Percentiles rank a stretch among this genome's conserved stretches.
Evolutionary conservation across 768 basidiomycete species (phyloP).

Genomic region (Serendipita sp.): DNA sequence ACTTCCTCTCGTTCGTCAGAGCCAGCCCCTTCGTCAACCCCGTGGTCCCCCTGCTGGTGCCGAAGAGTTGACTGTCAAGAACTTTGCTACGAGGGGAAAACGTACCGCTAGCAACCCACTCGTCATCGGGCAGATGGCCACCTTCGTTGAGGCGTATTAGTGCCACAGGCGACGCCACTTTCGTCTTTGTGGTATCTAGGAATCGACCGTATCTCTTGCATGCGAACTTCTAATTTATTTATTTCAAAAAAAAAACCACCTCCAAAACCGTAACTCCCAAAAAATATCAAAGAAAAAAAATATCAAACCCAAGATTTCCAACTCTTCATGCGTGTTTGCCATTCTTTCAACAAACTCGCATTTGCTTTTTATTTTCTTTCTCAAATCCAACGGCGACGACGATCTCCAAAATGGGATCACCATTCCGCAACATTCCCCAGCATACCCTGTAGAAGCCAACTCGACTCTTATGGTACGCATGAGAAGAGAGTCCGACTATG

Average conservation of each 20-base stretch:
- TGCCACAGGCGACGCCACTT: too few relatives aligned
- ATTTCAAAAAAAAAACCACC: background rate
- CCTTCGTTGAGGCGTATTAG: conserved; percentile 35
- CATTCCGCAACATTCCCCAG: background rate
- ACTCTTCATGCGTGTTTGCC: background rate
- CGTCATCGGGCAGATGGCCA: conserved; percentile 41
- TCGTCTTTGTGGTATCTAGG: background rate
- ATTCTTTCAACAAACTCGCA: background rate
- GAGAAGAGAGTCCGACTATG: too few relatives aligned
- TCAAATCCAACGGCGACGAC: background rate
- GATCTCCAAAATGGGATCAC: background rate
- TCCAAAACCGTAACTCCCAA: background rate
- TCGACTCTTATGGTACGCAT: too few relatives aligned
- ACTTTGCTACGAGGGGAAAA: conserved; percentile 74
- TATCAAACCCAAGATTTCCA: background rate
- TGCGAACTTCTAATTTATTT: background rate
- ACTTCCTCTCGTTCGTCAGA: conserved; percentile 24
- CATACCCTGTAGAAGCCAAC: background rate
- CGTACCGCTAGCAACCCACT: conserved; percentile 72
- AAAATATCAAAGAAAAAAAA: background rate
- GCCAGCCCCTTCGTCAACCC: conserved; percentile 70
- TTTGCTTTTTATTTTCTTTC: conserved; percentile 1
- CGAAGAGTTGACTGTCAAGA: conserved; percentile 75
- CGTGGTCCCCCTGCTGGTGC: conserved; percentile 73
- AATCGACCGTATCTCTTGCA: background rate